phyloP scores from a whole-genome alignment of 768 basidiomycete genomes.

The Boletus rufocinnamomeus region DNA sequence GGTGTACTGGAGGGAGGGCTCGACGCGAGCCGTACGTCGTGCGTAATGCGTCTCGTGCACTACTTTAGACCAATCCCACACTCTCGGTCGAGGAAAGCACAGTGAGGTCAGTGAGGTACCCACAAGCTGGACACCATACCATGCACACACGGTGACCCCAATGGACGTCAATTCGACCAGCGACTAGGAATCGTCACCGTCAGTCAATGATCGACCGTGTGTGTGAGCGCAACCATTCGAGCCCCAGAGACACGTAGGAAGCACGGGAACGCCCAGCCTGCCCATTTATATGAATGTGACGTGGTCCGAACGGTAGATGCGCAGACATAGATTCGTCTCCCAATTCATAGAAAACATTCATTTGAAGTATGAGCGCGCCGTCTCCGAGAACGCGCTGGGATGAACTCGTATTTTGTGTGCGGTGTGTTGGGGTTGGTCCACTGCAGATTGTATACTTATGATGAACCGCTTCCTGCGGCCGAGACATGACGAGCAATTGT shows the following conservation, averaged over 20 bases:
- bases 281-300: background rate
- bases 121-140: background rate
- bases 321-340: background rate
- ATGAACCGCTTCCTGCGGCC: background rate
- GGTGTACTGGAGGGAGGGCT: too few species aligned
- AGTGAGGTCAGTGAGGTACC: too few species aligned
- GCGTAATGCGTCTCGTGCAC: too few species aligned
- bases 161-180: too few species aligned
- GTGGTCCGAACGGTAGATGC: too few species aligned
- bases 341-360: background rate
- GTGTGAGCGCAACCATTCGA: background rate
- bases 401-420: background rate
- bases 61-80: background rate
- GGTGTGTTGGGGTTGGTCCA: background rate
- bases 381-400: background rate
- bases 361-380: background rate
- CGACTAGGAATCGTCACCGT: too few species aligned
- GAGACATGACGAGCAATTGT: background rate
- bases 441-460: background rate
- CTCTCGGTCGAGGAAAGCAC: background rate
- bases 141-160: background rate
- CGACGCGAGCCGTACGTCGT: too few species aligned
- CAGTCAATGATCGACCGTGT: too few species aligned
- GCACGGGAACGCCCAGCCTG: too few species aligned
- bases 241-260: background rate